Conservation (phyloP, 1,284 basidiomycete species). For the Coniferiporia weirii region DNA sequence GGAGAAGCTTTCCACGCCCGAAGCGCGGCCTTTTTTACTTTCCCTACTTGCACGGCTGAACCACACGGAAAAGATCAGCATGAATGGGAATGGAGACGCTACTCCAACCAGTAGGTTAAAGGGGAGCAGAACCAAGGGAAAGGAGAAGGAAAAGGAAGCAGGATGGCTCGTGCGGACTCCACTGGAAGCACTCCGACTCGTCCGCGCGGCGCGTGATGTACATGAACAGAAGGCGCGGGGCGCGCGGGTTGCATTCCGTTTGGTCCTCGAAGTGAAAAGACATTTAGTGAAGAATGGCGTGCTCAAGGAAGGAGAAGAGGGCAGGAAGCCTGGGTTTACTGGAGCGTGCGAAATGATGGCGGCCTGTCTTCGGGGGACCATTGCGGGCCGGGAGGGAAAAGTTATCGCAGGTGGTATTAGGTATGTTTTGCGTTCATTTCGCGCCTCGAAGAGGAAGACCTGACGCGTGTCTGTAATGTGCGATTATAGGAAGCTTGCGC, state of each 20-base stretch:
- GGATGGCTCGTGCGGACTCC: constrained; percentile 18
- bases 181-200: constrained; percentile 28
- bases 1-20: constrained; percentile 23
- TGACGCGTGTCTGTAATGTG: neutral
- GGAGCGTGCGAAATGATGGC: constrained; percentile 30
- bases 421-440: constrained; percentile 30
- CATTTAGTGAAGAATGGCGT: constrained; percentile 37
- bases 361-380: constrained; percentile 37
- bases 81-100: neutral
- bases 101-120: neutral
- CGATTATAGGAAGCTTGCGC: constrained; percentile 40
- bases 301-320: neutral
- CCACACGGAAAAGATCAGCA: constrained; percentile 16
- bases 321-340: constrained; percentile 21
- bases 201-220: constrained; percentile 34
- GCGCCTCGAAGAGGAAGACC: no score
- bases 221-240: constrained; percentile 33
- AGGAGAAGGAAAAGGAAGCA: constrained; percentile 4
- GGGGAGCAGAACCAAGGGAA: neutral
- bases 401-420: constrained; percentile 40
- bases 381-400: constrained; percentile 35
- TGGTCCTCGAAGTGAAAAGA: constrained; percentile 39
- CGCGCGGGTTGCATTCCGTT: constrained; percentile 42
- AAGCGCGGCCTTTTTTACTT: constrained; percentile 36
- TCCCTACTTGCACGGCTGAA: constrained; percentile 36